Conservation (phyloP, 805 yeast genomes). For the Lipomyces orientalis region DNA sequence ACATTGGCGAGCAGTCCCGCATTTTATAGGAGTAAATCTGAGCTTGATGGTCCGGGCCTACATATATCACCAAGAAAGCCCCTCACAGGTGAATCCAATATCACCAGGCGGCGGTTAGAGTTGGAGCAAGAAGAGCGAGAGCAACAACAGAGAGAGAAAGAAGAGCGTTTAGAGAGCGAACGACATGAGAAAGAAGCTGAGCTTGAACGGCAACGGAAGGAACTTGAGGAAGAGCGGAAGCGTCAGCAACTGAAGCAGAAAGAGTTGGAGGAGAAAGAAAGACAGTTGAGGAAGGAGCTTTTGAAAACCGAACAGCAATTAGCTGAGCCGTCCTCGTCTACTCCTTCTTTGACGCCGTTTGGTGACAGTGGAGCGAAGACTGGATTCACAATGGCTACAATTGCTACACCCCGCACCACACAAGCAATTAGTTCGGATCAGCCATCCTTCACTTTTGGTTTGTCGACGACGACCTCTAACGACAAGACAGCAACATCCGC, state of each 20-base stretch:
- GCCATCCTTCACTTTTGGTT: not conserved
- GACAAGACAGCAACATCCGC: not conserved
- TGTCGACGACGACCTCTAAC: not conserved
- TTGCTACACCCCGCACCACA: not conserved
- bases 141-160: slow-evolving; percentile 21
- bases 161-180: slow-evolving; percentile 15
- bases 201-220: slow-evolving; percentile 25
- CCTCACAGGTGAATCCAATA: slow-evolving; percentile 30
- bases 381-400: not conserved
- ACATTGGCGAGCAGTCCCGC: slow-evolving; percentile 11
- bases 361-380: not conserved
- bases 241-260: slow-evolving; percentile 18
- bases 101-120: slow-evolving; percentile 28
- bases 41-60: slow-evolving; percentile 5
- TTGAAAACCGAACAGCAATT: slow-evolving; percentile 1
- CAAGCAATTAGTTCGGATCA: not conserved
- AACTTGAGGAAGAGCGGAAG: slow-evolving; percentile 22
- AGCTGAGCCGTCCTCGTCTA: not conserved
- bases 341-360: not conserved
- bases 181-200: slow-evolving; percentile 18
- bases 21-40: not conserved
- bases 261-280: slow-evolving; percentile 17
- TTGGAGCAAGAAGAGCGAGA: slow-evolving; percentile 23
- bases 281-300: slow-evolving; percentile 10
- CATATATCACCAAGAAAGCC: slow-evolving; percentile 17